Evolutionary conservation across 345 rosid genomes (phyloP), one percentile per base, ranked within the genome.

Genomic region (Salix caprea): DNA sequence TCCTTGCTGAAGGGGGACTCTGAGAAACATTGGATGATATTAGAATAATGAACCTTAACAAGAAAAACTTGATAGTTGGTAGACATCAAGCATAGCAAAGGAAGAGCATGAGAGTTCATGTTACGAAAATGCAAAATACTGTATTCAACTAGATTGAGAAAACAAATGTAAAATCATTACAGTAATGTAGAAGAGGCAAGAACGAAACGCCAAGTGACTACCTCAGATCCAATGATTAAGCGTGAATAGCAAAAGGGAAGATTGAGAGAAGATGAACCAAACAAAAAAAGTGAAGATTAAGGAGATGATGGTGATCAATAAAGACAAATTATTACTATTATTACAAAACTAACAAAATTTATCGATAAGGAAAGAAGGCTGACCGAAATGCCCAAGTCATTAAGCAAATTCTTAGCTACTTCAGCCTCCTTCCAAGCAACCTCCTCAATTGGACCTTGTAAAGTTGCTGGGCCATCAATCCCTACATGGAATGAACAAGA

Each of bases 401-500:
- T 80, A 72, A 93, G 90, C 84, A 95, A 87, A 81, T 78, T 77
- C 71, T 86, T 90, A 74, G 97, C 99, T 10, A 86, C 92, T 78
- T 85, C 86, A 23, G 99, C 90, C 80, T 95, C 92, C 64, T 81
- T 72, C 76, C 84, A 83, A 42, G 99, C 99, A 21, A 95, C 93
- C 74, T 95, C 91, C 87, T 93, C 97, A 76, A 95, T 95, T 23
- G 99, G 97, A 78, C 98, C 97, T 79, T 88, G 87, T 75, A 94
- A 81, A 71, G 89, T 79, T 48, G 81, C 83, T 80, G 88, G 90
- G 36, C 85, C 92, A 78, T 90, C 91, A 68, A 84, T 73, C 70
- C 93, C 97, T 91, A 67, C 70, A 76, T 42, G 78, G 62, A 65
- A 65, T 23, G 40, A 40, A 71, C 34, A 46, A 42, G n/a, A 24